Base-by-base conservation (phyloP, 129 eudicot species). In the Artemisia argyi region DNA sequence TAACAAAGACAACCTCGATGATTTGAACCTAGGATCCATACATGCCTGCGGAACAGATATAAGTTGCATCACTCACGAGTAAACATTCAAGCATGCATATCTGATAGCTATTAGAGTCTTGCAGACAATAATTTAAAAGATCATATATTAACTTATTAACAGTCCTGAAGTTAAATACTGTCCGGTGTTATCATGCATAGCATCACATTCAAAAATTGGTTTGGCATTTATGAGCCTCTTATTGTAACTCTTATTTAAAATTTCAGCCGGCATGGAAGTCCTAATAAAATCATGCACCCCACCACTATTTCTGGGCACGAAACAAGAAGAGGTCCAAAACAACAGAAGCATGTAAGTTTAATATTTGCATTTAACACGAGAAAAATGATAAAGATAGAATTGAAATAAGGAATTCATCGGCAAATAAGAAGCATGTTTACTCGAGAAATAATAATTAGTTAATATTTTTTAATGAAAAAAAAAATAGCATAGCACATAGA, bases 1-100 rank as follows among this genome's bases (percentile, higher is more conserved):
- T 63, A 94, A 81, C 77, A 94, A 83, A 65, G 97, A 94, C 76
- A 94, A 71, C 71, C 96, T 85, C 48, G 98, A 80, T 61, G 84
- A 87, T 77, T 83, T 88, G 82, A 94, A 94, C 65, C 63, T 42
- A 13, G 98, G 97, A 83, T 94, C 98, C 19, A 94, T 69, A 8
- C 93, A 90, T 61, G 66, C 2, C 98, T 93, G 92, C 75, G 48
- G 49, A 52, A 80, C 54, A 76, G 54, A 85, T 65, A 24, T 35
- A 59, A 76, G 64, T 68, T 49, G 67, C 73, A 79, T 53, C 28
- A 69, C 17, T 13, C 44, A 35, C 26, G 68, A 76, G 55, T 68
- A 12, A 49, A 78, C 53, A 16, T 48, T 49, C 61, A 73, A 66
- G 70, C 69, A 47, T 65, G 58, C 17, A 57, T 12, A 65, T 65